These are phyloP conservation scores for Phialemoniopsis sp. DNA, from an alignment of 2,329 filamentous ascomycete genomes.

Conservation along the genomic window DNA sequence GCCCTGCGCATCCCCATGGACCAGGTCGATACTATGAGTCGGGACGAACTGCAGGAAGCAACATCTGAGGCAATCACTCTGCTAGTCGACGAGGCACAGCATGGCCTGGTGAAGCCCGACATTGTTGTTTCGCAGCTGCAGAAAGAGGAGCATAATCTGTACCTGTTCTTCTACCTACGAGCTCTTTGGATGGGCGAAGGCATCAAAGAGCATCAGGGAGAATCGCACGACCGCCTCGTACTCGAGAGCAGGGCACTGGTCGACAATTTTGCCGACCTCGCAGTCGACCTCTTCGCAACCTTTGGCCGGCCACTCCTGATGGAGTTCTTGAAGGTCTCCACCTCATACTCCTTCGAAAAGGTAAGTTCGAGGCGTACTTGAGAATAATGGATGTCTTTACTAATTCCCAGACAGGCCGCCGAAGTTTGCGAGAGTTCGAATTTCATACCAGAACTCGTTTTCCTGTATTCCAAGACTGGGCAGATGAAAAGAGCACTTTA, in stretches of 20 bases:
- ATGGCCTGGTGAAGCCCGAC: slow-evolving; percentile 76
- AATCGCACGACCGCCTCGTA: slow-evolving; percentile 52
- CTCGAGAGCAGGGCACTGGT: slow-evolving; percentile 65
- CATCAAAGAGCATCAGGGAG: slow-evolving; percentile 47
- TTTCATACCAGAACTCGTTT: slow-evolving; percentile 91
- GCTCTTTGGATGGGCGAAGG: slow-evolving; percentile 78
- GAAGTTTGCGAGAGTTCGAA: slow-evolving; percentile 75
- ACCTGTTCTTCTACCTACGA: slow-evolving; percentile 89
- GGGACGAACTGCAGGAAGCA: slow-evolving; percentile 70
- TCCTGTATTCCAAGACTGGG: slow-evolving; percentile 90
- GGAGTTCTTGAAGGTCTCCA: slow-evolving; percentile 81
- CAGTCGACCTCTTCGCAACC: slow-evolving; percentile 79
- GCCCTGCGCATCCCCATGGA: slow-evolving; percentile 76
- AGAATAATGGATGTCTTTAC: not conserved
- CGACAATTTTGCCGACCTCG: slow-evolving; percentile 82
- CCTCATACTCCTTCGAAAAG: slow-evolving; percentile 83
- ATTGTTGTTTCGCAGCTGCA: slow-evolving; percentile 77
- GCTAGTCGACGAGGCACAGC: slow-evolving; percentile 85
- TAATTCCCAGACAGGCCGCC: slow-evolving; percentile 44
- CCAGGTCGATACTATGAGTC: slow-evolving; percentile 59
- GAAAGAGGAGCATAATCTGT: slow-evolving; percentile 62
- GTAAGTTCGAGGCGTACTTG: slow-evolving; percentile 22
- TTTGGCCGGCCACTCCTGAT: slow-evolving; percentile 79
- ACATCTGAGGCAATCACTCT: slow-evolving; percentile 81
- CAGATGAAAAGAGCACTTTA: slow-evolving; percentile 88